Percentiles rank a stretch among this genome's conserved stretches.
Conservation (phyloP, 2,329 filamentous ascomycete genomes). For the Colletotrichum navitas region DNA sequence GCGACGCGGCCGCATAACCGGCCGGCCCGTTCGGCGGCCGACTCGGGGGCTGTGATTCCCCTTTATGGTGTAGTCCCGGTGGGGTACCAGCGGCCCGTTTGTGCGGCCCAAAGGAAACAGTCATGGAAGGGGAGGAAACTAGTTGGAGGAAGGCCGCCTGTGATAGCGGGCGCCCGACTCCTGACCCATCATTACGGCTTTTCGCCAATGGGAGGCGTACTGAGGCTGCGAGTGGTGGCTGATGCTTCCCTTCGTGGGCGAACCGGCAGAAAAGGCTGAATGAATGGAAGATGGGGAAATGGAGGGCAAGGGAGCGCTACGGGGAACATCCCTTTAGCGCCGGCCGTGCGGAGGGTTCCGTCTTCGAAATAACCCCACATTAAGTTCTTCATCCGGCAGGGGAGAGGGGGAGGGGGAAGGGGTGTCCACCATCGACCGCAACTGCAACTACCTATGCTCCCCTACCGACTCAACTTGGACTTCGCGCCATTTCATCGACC, state of each 20-base stretch:
- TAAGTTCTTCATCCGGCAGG: slow-evolving; percentile 15
- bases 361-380: slow-evolving; percentile 12
- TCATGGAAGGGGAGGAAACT: not conserved
- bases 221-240: slow-evolving; percentile 10
- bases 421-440: not conserved
- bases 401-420: too few species aligned
- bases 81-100: slow-evolving; percentile 38
- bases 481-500: slow-evolving; percentile 10
- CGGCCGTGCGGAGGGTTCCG: slow-evolving; percentile 27
- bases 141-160: not conserved
- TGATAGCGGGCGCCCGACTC: not conserved
- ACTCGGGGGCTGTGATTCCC: slow-evolving; percentile 33
- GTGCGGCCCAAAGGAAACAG: slow-evolving; percentile 25
- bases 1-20: slow-evolving; percentile 16
- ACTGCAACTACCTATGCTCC: not conserved
- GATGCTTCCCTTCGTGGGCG: not conserved
- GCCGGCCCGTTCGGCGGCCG: slow-evolving; percentile 39
- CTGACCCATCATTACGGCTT: slow-evolving; percentile 1
- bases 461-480: slow-evolving; percentile 23
- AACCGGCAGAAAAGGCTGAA: slow-evolving; percentile 2
- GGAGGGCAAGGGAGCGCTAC: not conserved
- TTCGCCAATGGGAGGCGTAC: slow-evolving; percentile 20
- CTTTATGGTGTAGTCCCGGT: slow-evolving; percentile 28
- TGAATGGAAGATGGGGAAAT: not conserved
- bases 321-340: slow-evolving; percentile 18